phyloP scores from a whole-genome alignment of 164 flowering plant species.

The Amborella trichopoda region DNA sequence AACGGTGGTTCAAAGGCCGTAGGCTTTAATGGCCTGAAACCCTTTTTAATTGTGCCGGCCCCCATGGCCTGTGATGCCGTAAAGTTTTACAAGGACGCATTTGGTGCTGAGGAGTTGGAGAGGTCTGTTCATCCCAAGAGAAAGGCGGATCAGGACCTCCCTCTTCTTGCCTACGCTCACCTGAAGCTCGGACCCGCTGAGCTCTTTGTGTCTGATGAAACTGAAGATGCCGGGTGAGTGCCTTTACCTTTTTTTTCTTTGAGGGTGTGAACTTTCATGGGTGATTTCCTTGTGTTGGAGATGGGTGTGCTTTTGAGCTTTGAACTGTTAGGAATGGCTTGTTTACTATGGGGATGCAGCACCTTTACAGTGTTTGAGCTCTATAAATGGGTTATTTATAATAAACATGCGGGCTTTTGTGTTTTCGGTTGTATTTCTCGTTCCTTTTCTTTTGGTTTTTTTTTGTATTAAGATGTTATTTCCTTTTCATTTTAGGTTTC shows the following conservation, averaged over 20 bases:
- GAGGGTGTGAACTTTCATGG: no score
- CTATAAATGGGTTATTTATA: no score
- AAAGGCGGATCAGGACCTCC: constrained; percentile 80
- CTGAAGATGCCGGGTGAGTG: constrained; percentile 36
- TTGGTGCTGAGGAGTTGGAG: constrained; percentile 65
- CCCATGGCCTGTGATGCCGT: constrained; percentile 65
- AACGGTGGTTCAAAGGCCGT: constrained; percentile 18
- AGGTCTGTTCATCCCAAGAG: constrained; percentile 54
- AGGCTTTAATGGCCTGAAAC: constrained; percentile 31
- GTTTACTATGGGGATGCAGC: no score
- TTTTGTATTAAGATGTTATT: no score
- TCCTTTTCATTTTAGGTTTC: no score
- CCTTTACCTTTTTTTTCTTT: neutral
- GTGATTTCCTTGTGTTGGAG: no score
- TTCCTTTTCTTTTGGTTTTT: no score
- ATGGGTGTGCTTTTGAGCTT: no score
- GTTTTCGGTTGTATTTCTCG: no score
- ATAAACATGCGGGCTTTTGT: no score
- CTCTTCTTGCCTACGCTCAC: constrained; percentile 50
- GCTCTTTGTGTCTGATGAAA: constrained; percentile 38
- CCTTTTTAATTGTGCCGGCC: constrained; percentile 47
- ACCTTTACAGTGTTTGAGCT: no score
- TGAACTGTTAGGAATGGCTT: no score
- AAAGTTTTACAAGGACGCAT: constrained; percentile 68
- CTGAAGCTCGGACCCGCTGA: constrained; percentile 45